Conservation (phyloP, 805 yeast species). For the Cyberlindnera subsufficiens region DNA sequence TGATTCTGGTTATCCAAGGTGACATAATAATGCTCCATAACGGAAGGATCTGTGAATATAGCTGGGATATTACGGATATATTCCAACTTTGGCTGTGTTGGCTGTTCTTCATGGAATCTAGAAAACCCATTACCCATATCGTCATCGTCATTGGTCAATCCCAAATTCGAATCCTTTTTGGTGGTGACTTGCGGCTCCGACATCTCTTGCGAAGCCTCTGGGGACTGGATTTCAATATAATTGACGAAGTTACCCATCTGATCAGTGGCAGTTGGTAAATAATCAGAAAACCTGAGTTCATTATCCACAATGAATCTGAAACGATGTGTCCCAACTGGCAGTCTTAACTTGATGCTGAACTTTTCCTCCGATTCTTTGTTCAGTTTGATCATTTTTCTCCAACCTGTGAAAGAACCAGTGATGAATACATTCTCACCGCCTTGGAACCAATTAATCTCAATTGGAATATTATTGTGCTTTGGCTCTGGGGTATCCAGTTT, state of each 20-base stretch:
- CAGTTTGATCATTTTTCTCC: conserved; percentile 96
- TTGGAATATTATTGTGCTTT: conserved; percentile 27
- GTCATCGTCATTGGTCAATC: conserved; percentile 61
- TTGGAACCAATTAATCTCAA: conserved; percentile 86
- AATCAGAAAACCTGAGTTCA: conserved; percentile 83
- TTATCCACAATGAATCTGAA: conserved; percentile 92
- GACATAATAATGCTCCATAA: conserved; percentile 79
- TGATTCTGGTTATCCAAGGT: conserved; percentile 63
- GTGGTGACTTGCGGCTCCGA: neutral
- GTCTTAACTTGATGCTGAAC: conserved; percentile 63
- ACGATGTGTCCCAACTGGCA: conserved; percentile 89
- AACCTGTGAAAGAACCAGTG: conserved; percentile 95
- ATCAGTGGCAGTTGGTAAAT: conserved; percentile 93
- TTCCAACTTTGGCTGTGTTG: conserved; percentile 20
- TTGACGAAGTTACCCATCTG: conserved; percentile 95
- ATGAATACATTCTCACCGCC: conserved; percentile 96
- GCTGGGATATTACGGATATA: conserved; percentile 74
- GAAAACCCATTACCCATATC: conserved; percentile 82
- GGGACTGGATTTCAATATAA: conserved; percentile 64
- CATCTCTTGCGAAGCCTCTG: conserved; percentile 25
- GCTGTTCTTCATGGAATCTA: conserved; percentile 63
- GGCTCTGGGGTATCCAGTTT: conserved; percentile 3
- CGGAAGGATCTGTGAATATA: conserved; percentile 77
- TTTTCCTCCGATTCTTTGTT: conserved; percentile 45
- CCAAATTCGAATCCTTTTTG: conserved; percentile 52